Percentiles rank a stretch among this genome's conserved stretches.
Conservation (phyloP, 1,139 yeast genomes). For the Diutina rugosa region DNA sequence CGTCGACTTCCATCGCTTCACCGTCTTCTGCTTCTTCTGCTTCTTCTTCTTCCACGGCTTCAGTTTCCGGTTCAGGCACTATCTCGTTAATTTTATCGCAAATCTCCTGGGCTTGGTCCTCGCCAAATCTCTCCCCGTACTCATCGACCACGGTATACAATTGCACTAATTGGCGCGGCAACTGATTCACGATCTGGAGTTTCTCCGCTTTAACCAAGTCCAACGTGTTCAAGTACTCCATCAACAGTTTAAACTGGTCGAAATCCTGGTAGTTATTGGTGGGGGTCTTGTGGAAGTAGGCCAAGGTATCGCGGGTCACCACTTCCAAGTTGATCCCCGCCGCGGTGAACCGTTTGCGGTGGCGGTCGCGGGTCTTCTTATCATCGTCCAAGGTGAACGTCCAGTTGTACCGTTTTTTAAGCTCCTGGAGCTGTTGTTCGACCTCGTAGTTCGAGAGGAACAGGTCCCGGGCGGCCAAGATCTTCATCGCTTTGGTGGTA, state of each 20-base stretch:
- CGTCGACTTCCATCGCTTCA: slow-evolving; percentile 5
- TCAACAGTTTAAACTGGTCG: slow-evolving; percentile 38
- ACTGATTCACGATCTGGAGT: slow-evolving; percentile 66
- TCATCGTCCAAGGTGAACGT: slow-evolving; percentile 26
- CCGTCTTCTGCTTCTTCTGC: slow-evolving; percentile 12
- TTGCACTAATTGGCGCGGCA: slow-evolving; percentile 71
- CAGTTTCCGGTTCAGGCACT: slow-evolving; percentile 32
- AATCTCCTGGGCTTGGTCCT: slow-evolving; percentile 45
- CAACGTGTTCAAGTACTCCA: slow-evolving; percentile 38
- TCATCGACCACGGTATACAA: slow-evolving; percentile 78
- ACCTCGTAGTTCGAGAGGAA: slow-evolving; percentile 69
- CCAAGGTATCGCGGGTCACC: slow-evolving; percentile 49
- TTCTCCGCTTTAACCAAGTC: slow-evolving; percentile 73
- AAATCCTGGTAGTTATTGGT: slow-evolving; percentile 26
- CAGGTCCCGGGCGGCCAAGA: slow-evolving; percentile 39
- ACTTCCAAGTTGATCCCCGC: slow-evolving; percentile 45
- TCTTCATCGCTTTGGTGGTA: slow-evolving; percentile 17
- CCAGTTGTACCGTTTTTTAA: slow-evolving; percentile 37
- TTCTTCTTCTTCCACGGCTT: slow-evolving; percentile 18
- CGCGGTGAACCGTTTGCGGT: slow-evolving; percentile 29
- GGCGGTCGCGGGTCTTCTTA: slow-evolving; percentile 17
- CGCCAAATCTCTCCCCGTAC: slow-evolving; percentile 71
- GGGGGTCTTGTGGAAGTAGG: slow-evolving; percentile 35
- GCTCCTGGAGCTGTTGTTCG: slow-evolving; percentile 38
- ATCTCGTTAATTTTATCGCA: slow-evolving; percentile 34